Conservation (phyloP, 352 stramenopile genomes). For the Aphanomyces cochlioides region DNA sequence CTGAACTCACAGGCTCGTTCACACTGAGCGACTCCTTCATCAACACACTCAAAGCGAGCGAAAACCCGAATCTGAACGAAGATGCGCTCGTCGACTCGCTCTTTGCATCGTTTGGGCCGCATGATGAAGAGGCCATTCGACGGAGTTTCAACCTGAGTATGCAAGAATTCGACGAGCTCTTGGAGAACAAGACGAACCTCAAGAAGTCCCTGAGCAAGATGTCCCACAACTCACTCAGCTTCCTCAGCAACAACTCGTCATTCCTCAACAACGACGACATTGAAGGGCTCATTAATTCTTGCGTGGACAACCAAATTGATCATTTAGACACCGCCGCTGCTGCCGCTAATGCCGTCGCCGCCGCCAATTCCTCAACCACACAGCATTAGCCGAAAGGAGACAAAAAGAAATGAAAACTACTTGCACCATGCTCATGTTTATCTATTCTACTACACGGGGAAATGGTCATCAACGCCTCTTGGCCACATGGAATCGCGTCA, state of each 20-base stretch:
- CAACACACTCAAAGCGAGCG: constrained; percentile 22
- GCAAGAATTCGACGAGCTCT: constrained; percentile 20
- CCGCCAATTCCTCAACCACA: no score
- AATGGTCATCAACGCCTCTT: neutral
- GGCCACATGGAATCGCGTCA: constrained; percentile 15
- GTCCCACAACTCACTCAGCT: constrained; percentile 13
- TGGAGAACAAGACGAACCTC: constrained; percentile 15
- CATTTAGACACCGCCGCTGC: neutral
- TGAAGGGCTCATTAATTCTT: constrained; percentile 10
- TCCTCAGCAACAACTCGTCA: neutral
- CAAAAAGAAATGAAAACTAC: no score
- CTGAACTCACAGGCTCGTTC: constrained; percentile 14
- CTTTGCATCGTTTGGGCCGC: constrained; percentile 29
- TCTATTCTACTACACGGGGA: no score
- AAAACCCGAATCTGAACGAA: constrained; percentile 24
- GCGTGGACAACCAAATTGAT: constrained; percentile 18
- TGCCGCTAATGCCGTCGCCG: no score
- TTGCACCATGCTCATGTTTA: no score
- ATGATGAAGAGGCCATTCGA: constrained; percentile 26
- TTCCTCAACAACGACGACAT: constrained; percentile 28
- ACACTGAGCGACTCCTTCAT: constrained; percentile 19
- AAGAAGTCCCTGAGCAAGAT: constrained; percentile 26
- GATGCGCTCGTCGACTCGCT: constrained; percentile 24
- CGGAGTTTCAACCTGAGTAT: constrained; percentile 22
- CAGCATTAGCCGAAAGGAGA: no score